phyloP scores from a whole-genome alignment of 2,329 filamentous ascomycete species.

The Ophiostoma sp. region DNA sequence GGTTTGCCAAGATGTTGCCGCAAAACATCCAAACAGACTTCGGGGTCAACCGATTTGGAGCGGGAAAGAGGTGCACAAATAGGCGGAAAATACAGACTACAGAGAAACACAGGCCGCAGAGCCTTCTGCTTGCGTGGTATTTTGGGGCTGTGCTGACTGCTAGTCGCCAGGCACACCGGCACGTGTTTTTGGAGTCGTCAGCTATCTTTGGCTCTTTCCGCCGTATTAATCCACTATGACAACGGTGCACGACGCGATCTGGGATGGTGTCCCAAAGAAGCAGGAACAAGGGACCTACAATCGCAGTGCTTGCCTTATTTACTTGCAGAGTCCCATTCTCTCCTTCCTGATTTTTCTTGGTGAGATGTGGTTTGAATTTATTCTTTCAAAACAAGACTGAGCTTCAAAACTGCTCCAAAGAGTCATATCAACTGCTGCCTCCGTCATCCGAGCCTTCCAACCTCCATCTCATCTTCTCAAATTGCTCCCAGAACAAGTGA shows the following conservation, averaged over 20 bases:
- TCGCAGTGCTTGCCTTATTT: constrained; percentile 8
- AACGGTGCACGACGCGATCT: background rate
- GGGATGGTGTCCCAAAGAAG: background rate
- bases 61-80: background rate
- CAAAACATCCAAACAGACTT: background rate
- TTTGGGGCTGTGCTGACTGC: constrained; percentile 21
- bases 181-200: constrained; percentile 18
- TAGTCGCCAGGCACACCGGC: constrained; percentile 16
- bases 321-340: background rate
- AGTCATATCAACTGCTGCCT: background rate
- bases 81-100: background rate
- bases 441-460: constrained; percentile 2
- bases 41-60: background rate
- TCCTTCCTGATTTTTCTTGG: background rate
- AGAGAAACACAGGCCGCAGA: background rate
- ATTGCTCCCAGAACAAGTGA: background rate
- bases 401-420: background rate
- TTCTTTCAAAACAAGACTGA: background rate
- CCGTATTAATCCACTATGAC: background rate
- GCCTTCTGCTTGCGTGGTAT: constrained; percentile 20
- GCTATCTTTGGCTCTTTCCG: background rate
- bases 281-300: background rate
- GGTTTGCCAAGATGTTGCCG: background rate
- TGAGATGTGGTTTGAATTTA: background rate
- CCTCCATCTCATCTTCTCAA: background rate